Conservation (phyloP, 163 green algal species). For the Chloroidium sp. region DNA sequence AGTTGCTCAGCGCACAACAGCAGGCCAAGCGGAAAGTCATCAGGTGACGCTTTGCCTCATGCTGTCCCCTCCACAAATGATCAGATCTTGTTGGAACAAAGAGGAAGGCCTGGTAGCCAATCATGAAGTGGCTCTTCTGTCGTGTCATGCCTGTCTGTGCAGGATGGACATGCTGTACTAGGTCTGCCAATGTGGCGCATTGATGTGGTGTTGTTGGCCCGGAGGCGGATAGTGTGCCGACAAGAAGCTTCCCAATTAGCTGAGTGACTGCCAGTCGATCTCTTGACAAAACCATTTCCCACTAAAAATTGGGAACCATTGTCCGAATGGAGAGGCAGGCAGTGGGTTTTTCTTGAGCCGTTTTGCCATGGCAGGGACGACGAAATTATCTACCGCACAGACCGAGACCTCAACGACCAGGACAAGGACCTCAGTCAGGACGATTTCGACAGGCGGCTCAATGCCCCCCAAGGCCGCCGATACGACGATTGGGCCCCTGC, state of each 20-base stretch:
- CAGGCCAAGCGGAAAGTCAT: slow-evolving; percentile 14
- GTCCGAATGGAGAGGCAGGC: no score
- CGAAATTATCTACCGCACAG: slow-evolving; percentile 36
- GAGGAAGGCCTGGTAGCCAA: background rate
- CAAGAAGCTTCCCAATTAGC: no score
- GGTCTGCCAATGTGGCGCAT: no score
- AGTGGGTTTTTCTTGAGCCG: no score
- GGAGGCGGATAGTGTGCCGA: no score
- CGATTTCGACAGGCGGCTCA: slow-evolving; percentile 27
- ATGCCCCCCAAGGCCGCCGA: background rate
- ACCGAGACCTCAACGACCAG: slow-evolving; percentile 21
- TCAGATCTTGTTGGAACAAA: background rate
- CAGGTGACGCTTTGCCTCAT: background rate
- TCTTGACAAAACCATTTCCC: no score
- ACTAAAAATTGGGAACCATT: no score
- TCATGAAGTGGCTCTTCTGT: background rate
- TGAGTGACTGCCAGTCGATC: no score
- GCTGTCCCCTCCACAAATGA: background rate
- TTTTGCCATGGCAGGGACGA: slow-evolving; percentile 4
- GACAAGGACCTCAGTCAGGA: slow-evolving; percentile 10
- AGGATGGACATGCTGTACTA: no score
- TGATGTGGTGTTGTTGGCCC: no score
- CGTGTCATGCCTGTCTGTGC: background rate
- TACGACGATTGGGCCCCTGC: no score
- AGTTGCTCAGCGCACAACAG: slow-evolving; percentile 6